A percentile compares a stretch with the other conserved stretches of the same genome.
phyloP scores from a whole-genome alignment of 176 grass and related monocot species.

The Alopecurus myosuroides region DNA sequence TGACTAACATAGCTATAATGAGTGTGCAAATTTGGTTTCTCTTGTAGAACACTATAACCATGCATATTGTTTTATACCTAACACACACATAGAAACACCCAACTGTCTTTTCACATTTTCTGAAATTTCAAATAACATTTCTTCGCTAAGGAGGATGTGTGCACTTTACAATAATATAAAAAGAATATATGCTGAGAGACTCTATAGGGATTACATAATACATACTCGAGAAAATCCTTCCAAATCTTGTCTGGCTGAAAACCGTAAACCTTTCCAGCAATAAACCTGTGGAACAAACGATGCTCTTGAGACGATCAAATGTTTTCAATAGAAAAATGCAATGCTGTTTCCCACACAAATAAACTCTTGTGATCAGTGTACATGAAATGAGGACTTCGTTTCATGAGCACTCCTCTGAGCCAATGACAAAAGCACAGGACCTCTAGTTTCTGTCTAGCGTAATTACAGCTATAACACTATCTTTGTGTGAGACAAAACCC shows the following conservation, averaged over 20 bases:
- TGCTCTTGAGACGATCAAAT: slow-evolving; percentile 3
- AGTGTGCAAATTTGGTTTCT: neutral
- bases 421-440: neutral
- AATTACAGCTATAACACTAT: neutral
- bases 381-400: neutral
- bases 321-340: slow-evolving; percentile 1
- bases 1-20: neutral
- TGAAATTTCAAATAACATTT: neutral
- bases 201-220: neutral
- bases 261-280: slow-evolving; percentile 93
- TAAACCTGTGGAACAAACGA: slow-evolving; percentile 61
- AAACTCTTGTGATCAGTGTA: neutral
- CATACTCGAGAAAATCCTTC: slow-evolving; percentile 86
- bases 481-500: neutral
- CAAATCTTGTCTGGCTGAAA: slow-evolving; percentile 82
- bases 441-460: neutral
- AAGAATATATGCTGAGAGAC: neutral
- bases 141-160: neutral
- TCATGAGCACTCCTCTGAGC: neutral
- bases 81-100: neutral
- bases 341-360: neutral
- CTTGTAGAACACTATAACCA: neutral
- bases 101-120: neutral
- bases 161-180: neutral
- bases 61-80: neutral